A percentile compares a stretch with the other conserved stretches of the same genome.
Conservation (phyloP, 2,329 filamentous ascomycete genomes). For the Alternaria sp. region DNA sequence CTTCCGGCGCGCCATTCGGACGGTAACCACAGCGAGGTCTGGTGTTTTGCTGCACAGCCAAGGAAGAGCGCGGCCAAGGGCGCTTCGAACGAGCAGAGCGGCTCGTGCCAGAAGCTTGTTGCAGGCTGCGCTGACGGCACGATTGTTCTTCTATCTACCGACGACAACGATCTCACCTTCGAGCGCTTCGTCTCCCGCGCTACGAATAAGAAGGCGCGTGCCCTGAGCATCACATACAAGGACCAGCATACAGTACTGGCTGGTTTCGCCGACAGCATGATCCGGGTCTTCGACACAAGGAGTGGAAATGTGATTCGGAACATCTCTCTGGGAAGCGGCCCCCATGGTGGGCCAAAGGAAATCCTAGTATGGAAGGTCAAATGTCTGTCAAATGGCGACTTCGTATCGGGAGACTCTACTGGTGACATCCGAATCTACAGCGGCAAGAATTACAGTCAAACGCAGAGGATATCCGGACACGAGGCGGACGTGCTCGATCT, state of each 20-base stretch:
- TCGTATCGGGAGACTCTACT: conserved; percentile 93
- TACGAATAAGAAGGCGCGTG: conserved; percentile 82
- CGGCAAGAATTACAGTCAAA: conserved; percentile 86
- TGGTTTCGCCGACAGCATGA: conserved; percentile 95
- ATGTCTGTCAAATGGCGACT: conserved; percentile 83
- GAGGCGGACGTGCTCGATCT: conserved; percentile 89
- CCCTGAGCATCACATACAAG: conserved; percentile 91
- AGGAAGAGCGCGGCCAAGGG: conserved; percentile 45
- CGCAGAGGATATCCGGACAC: conserved; percentile 85
- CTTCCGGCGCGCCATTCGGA: conserved; percentile 80
- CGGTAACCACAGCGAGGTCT: conserved; percentile 94
- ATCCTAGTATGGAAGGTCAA: conserved; percentile 94
- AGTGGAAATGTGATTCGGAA: conserved; percentile 77
- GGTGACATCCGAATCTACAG: conserved; percentile 95
- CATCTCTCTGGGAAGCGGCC: conserved; percentile 84
- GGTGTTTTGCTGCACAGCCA: conserved; percentile 92
- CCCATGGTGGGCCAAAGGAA: conserved; percentile 78
- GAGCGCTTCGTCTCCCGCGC: conserved; percentile 76
- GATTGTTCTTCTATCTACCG: conserved; percentile 83
- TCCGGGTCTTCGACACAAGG: conserved; percentile 85
- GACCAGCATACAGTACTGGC: conserved; percentile 81
- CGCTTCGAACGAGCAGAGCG: conserved; percentile 28
- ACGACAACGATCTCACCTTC: conserved; percentile 82
- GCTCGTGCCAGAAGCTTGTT: conserved; percentile 67
- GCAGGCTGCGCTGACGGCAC: conserved; percentile 92